Evolutionary conservation across 805 yeast genomes (phyloP).

Genomic region (Osmozyma mogii): DNA sequence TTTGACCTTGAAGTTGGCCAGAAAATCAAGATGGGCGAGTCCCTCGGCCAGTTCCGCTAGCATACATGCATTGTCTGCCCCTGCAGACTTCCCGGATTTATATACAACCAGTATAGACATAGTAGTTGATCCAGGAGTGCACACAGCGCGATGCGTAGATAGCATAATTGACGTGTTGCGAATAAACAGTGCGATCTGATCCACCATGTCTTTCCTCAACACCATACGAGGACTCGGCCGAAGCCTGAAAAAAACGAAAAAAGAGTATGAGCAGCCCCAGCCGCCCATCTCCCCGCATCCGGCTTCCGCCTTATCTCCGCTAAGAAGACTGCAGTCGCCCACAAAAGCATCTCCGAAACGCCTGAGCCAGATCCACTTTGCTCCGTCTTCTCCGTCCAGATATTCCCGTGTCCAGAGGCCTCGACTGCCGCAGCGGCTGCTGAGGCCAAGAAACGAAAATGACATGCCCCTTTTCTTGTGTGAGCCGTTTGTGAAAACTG

Average conservation of each 20-base stretch:
- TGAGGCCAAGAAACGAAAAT: too few species aligned
- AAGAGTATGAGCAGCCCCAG: constrained; percentile 20
- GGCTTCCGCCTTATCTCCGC: constrained; percentile 25
- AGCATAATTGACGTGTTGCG: not conserved
- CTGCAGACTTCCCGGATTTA: not conserved
- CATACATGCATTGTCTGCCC: not conserved
- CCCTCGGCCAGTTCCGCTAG: constrained; percentile 46
- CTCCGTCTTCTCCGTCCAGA: constrained; percentile 18
- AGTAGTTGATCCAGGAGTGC: too few species aligned
- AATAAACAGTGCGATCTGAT: too few species aligned
- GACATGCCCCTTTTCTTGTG: constrained; percentile 73
- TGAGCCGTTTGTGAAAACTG: constrained; percentile 90
- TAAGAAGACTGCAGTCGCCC: constrained; percentile 30
- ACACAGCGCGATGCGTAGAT: not conserved
- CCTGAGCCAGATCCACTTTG: constrained; percentile 15
- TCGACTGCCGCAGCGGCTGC: constrained; percentile 15
- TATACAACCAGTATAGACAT: too few species aligned
- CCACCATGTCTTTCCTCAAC: constrained; percentile 37
- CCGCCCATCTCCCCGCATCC: constrained; percentile 26
- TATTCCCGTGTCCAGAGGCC: constrained; percentile 4
- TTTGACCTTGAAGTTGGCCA: constrained; percentile 69
- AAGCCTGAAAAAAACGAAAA: constrained; percentile 37
- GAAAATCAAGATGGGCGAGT: constrained; percentile 77
- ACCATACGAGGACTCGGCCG: constrained; percentile 42
- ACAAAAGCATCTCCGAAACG: constrained; percentile 29